Evolutionary conservation across 2,329 filamentous ascomycete species (phyloP).

Genomic region (Claviceps citrina): DNA sequence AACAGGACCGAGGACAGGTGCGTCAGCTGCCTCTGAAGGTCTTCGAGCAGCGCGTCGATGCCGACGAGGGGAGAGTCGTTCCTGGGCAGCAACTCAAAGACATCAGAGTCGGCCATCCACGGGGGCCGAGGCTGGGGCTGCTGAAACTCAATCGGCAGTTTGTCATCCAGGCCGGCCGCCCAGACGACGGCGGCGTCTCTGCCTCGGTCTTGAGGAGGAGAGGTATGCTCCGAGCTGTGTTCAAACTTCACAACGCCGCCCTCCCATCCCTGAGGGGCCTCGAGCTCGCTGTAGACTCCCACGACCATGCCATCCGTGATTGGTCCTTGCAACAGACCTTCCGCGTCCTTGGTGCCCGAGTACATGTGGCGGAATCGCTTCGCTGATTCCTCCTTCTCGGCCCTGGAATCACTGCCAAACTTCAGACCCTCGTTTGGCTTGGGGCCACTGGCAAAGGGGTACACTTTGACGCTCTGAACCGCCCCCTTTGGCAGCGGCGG

Average conservation of each 20-base stretch:
- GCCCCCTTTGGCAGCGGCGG: slow-evolving; percentile 51
- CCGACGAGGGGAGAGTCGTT: slow-evolving; percentile 56
- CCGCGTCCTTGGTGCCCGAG: slow-evolving; percentile 34
- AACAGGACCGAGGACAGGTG: slow-evolving; percentile 81
- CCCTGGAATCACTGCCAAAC: slow-evolving; percentile 77
- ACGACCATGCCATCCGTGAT: slow-evolving; percentile 80
- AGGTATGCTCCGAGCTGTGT: slow-evolving; percentile 16
- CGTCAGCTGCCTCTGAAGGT: slow-evolving; percentile 59
- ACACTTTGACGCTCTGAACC: slow-evolving; percentile 55
- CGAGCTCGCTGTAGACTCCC: slow-evolving; percentile 38
- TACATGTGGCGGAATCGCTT: slow-evolving; percentile 61
- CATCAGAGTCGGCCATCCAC: slow-evolving; percentile 30
- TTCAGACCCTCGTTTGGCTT: slow-evolving; percentile 53
- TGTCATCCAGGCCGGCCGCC: slow-evolving; percentile 64
- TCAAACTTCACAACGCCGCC: slow-evolving; percentile 76
- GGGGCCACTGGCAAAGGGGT: slow-evolving; percentile 53
- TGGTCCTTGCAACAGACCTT: slow-evolving; percentile 63
- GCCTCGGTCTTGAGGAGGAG: slow-evolving; percentile 22
- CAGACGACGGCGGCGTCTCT: slow-evolving; percentile 50
- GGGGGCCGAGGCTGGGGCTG: slow-evolving; percentile 51
- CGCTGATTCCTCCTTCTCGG: slow-evolving; percentile 62
- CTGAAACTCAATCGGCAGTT: slow-evolving; percentile 61
- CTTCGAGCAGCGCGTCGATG: slow-evolving; percentile 60
- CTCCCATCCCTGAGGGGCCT: slow-evolving; percentile 50
- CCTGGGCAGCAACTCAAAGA: slow-evolving; percentile 40